These are phyloP conservation scores for Hymenoscyphus repandus DNA, from an alignment of 2,329 filamentous ascomycete species.

Conservation along the genomic window DNA sequence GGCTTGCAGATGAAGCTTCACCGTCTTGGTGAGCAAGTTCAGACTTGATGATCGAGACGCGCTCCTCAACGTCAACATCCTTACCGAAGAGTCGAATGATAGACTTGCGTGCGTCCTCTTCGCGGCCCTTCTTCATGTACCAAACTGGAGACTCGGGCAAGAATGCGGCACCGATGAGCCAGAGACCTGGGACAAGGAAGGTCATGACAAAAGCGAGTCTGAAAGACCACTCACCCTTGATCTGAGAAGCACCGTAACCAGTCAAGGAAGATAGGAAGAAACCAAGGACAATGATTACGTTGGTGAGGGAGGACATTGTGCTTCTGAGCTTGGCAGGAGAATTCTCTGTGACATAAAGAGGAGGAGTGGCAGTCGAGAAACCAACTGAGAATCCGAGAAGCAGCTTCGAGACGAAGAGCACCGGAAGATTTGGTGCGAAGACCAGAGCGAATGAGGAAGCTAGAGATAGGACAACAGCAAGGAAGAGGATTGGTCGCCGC, in stretches of 20 bases:
- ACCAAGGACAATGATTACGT: constrained; percentile 2
- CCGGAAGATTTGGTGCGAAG: background rate
- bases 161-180: background rate
- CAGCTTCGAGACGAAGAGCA: background rate
- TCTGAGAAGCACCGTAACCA: background rate
- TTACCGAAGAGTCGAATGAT: constrained; percentile 1
- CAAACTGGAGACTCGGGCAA: constrained; percentile 1
- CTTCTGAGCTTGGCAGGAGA: background rate
- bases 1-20: background rate
- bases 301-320: constrained; percentile 1
- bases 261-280: constrained; percentile 2
- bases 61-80: background rate
- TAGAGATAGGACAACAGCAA: background rate
- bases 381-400: background rate
- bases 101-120: constrained; percentile 1
- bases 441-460: background rate
- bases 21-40: background rate
- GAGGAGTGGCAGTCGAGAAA: background rate
- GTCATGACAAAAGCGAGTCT: constrained; percentile 1
- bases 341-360: constrained; percentile 2
- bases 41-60: background rate
- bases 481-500: background rate
- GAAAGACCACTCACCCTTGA: background rate
- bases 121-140: constrained; percentile 4
- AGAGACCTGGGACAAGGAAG: background rate